phyloP scores from a whole-genome alignment of 2,329 filamentous ascomycete genomes.

The Colletotrichum sp. region DNA sequence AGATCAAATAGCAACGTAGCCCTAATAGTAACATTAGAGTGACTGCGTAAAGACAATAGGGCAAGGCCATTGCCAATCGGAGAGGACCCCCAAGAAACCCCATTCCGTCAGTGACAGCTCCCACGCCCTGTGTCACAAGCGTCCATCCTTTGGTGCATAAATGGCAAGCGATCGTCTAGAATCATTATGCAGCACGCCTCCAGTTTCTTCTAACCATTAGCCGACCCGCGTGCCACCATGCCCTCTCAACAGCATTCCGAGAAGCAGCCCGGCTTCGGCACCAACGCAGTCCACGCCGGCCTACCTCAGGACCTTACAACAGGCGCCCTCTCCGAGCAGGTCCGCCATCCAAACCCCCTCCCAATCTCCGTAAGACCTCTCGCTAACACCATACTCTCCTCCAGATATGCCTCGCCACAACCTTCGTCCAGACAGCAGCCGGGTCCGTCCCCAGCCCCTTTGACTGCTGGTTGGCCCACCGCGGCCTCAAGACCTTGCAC shows the following conservation, averaged over 20 bases:
- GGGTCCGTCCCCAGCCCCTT: not conserved
- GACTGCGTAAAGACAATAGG: not conserved
- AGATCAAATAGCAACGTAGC: not conserved
- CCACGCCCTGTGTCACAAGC: not conserved
- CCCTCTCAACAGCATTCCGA: not conserved
- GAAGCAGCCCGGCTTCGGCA: not conserved
- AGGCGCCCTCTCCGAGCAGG: not conserved
- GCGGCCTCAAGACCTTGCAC: not conserved
- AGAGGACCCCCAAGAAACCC: not conserved
- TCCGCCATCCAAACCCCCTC: not conserved
- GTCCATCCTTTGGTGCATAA: not conserved
- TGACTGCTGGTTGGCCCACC: not conserved
- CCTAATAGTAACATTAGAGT: not conserved
- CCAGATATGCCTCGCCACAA: not conserved
- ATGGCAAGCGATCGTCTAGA: not conserved
- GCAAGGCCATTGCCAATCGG: not conserved
- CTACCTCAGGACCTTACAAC: not conserved
- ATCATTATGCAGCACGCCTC: not conserved
- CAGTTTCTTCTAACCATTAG: rapidly evolving
- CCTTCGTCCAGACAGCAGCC: not conserved
- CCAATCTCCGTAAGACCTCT: not conserved
- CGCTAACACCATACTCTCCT: not conserved
- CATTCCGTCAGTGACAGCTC: not conserved
- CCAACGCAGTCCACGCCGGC: not conserved
- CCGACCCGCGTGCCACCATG: not conserved